These are phyloP conservation scores for Zostera marina DNA, from an alignment of 116 monocot species.

Conservation along the genomic window DNA sequence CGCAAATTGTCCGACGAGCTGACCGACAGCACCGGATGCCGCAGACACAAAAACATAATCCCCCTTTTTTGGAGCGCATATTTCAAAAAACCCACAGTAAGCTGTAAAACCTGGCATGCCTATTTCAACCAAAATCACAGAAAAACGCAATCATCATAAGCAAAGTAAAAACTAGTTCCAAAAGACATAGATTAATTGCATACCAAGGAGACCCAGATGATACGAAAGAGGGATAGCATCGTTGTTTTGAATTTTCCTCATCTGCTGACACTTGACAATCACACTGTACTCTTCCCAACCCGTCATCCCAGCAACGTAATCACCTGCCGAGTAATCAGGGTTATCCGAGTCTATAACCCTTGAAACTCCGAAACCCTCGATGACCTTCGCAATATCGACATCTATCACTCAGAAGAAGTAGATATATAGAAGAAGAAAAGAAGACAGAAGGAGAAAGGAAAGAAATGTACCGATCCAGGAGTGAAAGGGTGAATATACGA, in stretches of 20 bases:
- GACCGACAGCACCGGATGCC: constrained; percentile 81
- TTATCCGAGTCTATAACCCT: constrained; percentile 69
- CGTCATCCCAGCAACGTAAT: constrained; percentile 47
- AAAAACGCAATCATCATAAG: neutral
- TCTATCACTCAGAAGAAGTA: neutral
- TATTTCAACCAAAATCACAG: constrained; percentile 5
- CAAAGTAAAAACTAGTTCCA: neutral
- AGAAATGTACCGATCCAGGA: constrained; percentile 34
- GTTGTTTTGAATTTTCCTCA: constrained; percentile 28
- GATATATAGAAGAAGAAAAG: neutral
- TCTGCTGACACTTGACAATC: constrained; percentile 10
- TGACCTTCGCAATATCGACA: constrained; percentile 26
- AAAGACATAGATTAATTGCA: neutral
- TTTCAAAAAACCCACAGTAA: constrained; percentile 55
- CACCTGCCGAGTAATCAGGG: constrained; percentile 47
- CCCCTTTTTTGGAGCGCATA: constrained; percentile 59
- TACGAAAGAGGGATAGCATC: constrained; percentile 45
- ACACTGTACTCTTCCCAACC: constrained; percentile 75
- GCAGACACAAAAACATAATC: constrained; percentile 65
- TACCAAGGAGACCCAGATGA: constrained; percentile 46
- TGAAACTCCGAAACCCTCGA: constrained; percentile 56
- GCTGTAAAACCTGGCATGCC: constrained; percentile 79
- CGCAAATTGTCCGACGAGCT: constrained; percentile 66
- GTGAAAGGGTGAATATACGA: constrained; percentile 54
- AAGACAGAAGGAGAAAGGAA: neutral